Evolutionary conservation across 768 basidiomycete genomes (phyloP), one percentile per base, ranked within the genome.

Genomic region (Suillus bovinus): DNA sequence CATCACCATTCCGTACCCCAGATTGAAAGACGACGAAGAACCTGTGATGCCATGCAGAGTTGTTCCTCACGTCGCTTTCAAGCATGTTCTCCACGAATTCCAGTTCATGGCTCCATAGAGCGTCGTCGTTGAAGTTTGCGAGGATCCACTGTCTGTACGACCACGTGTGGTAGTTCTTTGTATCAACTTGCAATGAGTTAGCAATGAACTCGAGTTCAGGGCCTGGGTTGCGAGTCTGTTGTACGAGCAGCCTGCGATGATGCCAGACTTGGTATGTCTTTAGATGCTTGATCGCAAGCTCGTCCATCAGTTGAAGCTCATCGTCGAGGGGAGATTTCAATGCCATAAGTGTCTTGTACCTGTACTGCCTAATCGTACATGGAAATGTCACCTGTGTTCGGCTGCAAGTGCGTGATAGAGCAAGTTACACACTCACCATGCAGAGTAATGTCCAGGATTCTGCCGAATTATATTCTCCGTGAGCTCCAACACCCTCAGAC

Each of bases 81-180:
- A 94, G 74, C 79, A 94, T 85, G 61, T 72, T 67, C 64, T 94
- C 89, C 38, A 88, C 81, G 66, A 88, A 94, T 49, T 85, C 81
- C n/a, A 92, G 78, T 76, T 96, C 94, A 16, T 80, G 82, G 1
- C 66, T 76, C 92, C 92, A 94, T 64, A 94, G 68, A n/a, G 75
- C 81, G 39, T 84, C 81, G 61, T 87, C 81, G 68, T 88, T 86
- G 79, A 96, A 96, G 71, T 89, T 86, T 10, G 91, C 88, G 47
- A 97, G 85, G 14, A 95, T 74, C 94, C 95, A 98, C 74, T 99
- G 96, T 8, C 96, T 84, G 75, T 98, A 96, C 9, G 93, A 92
- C 97, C 97, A 99, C 0, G 97, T 99, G 75, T 99, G 96, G 74
- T 99, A 99, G 79, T 99, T 99, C 84, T 99, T 99, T 50, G 86